phyloP scores from a whole-genome alignment of 306 rosid genomes.

The Delonix regia region DNA sequence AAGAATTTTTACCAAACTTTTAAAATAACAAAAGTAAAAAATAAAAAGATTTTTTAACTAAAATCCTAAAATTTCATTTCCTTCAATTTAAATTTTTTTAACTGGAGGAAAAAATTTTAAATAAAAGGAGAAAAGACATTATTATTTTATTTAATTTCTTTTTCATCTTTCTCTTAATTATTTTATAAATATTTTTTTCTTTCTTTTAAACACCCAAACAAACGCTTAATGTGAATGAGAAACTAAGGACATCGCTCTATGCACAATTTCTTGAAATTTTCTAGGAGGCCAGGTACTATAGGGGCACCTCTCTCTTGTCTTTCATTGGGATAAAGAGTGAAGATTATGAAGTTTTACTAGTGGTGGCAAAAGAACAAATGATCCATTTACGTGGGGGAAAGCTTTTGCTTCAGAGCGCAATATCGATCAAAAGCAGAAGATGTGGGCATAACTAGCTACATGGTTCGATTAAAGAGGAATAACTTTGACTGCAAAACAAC shows the following conservation, averaged over 20 bases:
- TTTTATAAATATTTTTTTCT: neutral
- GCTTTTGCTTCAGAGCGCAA: slow-evolving; percentile 56
- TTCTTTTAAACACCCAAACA: no score
- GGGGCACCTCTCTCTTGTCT: slow-evolving; percentile 28
- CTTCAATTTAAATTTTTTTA: neutral
- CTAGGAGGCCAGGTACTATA: neutral
- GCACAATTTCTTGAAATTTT: no score
- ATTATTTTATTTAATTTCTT: neutral
- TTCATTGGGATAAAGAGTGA: slow-evolving; percentile 3
- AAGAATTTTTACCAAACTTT: no score
- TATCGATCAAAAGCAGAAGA: slow-evolving; percentile 50
- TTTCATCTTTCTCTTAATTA: neutral
- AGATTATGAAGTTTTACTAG: slow-evolving; percentile 33
- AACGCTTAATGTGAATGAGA: neutral
- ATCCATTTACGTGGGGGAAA: slow-evolving; percentile 47
- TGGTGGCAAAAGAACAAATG: slow-evolving; percentile 48
- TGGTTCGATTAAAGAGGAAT: slow-evolving; percentile 52
- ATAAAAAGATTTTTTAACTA: neutral
- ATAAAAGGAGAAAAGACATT: neutral
- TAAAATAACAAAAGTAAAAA: neutral
- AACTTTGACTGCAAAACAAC: slow-evolving; percentile 58
- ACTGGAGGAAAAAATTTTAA: neutral
- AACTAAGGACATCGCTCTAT: no score
- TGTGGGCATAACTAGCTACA: slow-evolving; percentile 50
- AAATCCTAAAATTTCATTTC: neutral